Base-by-base conservation (phyloP, 1,284 basidiomycete species). In the Xerocomus amazonicus region DNA sequence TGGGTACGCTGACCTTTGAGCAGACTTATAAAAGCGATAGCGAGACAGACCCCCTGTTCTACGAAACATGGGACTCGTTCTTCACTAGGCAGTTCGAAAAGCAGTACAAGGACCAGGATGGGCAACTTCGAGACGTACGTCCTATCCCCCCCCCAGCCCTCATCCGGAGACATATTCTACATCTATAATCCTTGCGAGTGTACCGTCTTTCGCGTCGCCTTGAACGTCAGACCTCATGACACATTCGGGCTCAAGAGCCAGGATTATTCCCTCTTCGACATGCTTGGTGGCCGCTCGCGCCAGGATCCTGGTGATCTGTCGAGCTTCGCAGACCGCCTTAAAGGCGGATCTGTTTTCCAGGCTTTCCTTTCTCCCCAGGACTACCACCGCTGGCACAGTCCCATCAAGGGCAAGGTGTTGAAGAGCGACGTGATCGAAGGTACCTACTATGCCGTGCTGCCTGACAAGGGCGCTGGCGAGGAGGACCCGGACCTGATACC, bases 381-480 rank as follows among this genome's bases (percentile, higher is more conserved):
- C 13, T 83, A 80, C 56, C 80, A 82, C 53, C 76, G 79, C 36
- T 82, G 78, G 79, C 74, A 76, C 57, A 65, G 70, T 27, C 81
- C 80, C 8, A 70, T 83, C 7, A 66, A 68, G 9, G 80, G 80
- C 1, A 70, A 50, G 0, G 67, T 83, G 19, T 23, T 23, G 9
- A 26, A 23, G 16, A 3, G 8, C 23, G 1, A 13, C 2, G 10
- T 34, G 4, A 10, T 44, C 7, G 9, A 27, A 2, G 81, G 82
- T 3, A 75, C 79, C 0, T 82, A 81, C 62, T 83, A 70, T 54
- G 75, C 73, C 19, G 63, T 29, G 53, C 19, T 58, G 2, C 57
- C 53, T 4, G 58, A 56, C 10, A 47, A 44, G 0, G 53, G 52
- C 9, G 50, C 57, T 6, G 45, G 32, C 16, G 4, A 8, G 12